Base-by-base conservation (phyloP, 73 alveolate genomes). In the Breviolum minutum region DNA sequence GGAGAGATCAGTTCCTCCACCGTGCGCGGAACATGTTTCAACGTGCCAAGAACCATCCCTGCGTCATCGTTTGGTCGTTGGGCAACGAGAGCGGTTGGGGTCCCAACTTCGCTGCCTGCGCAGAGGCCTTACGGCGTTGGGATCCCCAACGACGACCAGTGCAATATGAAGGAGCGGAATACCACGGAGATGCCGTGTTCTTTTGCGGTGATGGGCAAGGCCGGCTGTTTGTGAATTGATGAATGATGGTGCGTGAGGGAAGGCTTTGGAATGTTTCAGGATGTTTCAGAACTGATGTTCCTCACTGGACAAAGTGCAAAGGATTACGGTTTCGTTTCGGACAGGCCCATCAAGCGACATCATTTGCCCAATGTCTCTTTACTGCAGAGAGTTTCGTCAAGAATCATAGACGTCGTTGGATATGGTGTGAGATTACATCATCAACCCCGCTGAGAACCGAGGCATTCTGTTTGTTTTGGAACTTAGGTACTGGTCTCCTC, bases 21-120 rank as follows among this genome's bases (percentile, higher is more conserved):
- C 98, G 98, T 16, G 12, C 71, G 19, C 80, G 66, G 94, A 81
- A 77, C 94, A 64, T 94, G 99, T 94, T 94, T 73, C 94, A 81
- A 87, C 99, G 99, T 12, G 94, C 94, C 85, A 80, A 94, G 99
- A 94, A 94, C 73, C 99, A 94, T 60, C 61, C 68, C 94, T 79
- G 87, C 63, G 99, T 94, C 68, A 94, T 94, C 73, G 99, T 29
- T 7, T 94, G 99, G 99, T 94, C 99, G 22, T 63, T 94, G 86
- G 99, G 99, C 54, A 92, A 92, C 80, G 98, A 92, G 90, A 92
- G 98, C 81, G 98, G 98, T 66, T 92, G 98, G 98, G 98, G 98
- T 1, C 98, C 98, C 80, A 92, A 92, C 87, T 92, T 92, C 81
- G 89, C 81, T 29, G 70, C 76, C 80, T 80, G 98, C 68, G 90